These are phyloP conservation scores for Colletotrichum spaethianum DNA, from an alignment of 2,329 filamentous ascomycete species.

Conservation along the genomic window DNA sequence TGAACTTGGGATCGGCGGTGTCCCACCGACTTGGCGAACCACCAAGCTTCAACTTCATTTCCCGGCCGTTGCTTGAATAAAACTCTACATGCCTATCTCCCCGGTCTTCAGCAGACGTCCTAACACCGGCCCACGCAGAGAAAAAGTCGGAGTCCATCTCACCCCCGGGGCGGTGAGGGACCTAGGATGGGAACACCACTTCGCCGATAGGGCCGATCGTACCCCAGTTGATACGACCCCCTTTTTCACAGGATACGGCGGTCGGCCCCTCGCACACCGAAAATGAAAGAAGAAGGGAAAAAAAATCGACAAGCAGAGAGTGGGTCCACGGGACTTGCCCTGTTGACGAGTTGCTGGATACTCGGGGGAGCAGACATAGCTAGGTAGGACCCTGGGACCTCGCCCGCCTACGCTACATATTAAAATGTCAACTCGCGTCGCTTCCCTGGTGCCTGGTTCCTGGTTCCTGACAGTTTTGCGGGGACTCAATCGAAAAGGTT, in stretches of 20 bases:
- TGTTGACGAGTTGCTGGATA: background rate
- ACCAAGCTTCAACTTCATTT: background rate
- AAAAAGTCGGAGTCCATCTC: background rate
- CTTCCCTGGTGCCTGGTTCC: background rate
- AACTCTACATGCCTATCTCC: background rate
- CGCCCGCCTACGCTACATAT: no score
- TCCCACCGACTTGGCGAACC: background rate
- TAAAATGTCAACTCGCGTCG: background rate
- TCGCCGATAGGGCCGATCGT: conserved; percentile 39
- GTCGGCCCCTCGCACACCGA: background rate
- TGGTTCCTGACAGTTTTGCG: conserved; percentile 4
- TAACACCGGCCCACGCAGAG: background rate
- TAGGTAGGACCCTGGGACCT: background rate
- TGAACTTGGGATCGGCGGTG: background rate
- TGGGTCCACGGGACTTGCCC: conserved; percentile 18
- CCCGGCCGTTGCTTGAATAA: background rate
- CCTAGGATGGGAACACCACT: conserved; percentile 5
- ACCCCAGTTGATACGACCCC: conserved; percentile 39
- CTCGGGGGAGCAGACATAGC: background rate
- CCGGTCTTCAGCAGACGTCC: background rate
- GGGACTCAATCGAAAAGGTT: background rate
- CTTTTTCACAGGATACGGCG: background rate
- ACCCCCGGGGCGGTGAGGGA: conserved; percentile 26
- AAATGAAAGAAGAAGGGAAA: background rate
- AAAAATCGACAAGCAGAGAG: conserved; percentile 12